These are phyloP conservation scores for Cyclotella atomus DNA, from an alignment of 108 stramenopile species.

Conservation along the genomic window DNA sequence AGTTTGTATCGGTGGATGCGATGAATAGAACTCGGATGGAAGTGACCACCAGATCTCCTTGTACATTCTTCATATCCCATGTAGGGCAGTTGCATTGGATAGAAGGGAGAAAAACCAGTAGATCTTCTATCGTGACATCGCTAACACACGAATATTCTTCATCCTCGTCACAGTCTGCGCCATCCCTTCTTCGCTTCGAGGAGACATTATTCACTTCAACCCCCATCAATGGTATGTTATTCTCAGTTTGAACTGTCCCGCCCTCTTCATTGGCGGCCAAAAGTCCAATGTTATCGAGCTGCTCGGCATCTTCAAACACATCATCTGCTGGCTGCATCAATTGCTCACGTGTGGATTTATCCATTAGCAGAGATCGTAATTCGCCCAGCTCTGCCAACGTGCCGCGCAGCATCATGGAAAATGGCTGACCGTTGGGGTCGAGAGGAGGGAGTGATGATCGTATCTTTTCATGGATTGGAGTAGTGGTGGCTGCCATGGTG, in stretches of 20 bases:
- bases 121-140: constrained; percentile 24
- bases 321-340: constrained; percentile 6
- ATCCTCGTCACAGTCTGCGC: constrained; percentile 6
- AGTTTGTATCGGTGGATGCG: not conserved
- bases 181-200: too few relatives aligned
- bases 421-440: constrained; percentile 47
- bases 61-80: constrained; percentile 42
- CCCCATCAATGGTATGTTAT: too few relatives aligned
- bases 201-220: too few relatives aligned
- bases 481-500: constrained; percentile 3
- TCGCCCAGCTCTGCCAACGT: constrained; percentile 35
- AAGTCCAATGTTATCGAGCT: not conserved
- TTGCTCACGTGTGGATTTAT: constrained; percentile 14
- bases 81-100: constrained; percentile 43
- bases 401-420: constrained; percentile 45
- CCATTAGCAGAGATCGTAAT: constrained; percentile 24
- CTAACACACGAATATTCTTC: constrained; percentile 13
- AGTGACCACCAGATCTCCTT: constrained; percentile 47
- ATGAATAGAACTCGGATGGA: constrained; percentile 50
- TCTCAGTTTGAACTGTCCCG: too few relatives aligned
- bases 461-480: constrained; percentile 7
- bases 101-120: constrained; percentile 36
- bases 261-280: not conserved
- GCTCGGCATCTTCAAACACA: not conserved
- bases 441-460: constrained; percentile 43